A percentile compares a stretch with the other conserved stretches of the same genome.
Conservation (phyloP, 495 filamentous ascomycete species). For the Ascobolus immersus region DNA sequence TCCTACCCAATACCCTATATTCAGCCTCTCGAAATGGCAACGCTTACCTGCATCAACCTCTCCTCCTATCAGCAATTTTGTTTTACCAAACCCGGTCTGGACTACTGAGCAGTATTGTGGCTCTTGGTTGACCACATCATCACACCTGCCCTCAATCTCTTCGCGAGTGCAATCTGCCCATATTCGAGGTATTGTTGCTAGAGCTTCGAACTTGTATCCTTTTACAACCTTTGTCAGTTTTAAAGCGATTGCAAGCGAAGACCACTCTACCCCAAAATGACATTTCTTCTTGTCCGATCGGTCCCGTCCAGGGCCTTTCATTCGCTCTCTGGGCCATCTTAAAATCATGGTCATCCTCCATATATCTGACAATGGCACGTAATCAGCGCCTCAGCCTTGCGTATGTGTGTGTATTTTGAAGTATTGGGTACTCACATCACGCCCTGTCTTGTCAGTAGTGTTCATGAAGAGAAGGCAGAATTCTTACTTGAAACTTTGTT, state of each 20-base stretch:
- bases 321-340: slow-evolving; percentile 31
- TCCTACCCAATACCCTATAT: slow-evolving; percentile 1
- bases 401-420: too few species aligned
- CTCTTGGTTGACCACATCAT: slow-evolving; percentile 53
- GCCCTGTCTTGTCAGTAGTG: too few species aligned
- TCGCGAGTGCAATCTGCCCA: slow-evolving; percentile 47
- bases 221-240: too few species aligned
- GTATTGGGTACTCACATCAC: slow-evolving; percentile 3
- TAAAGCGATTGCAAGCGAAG: too few species aligned
- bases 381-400: too few species aligned
- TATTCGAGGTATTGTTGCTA: slow-evolving; percentile 43
- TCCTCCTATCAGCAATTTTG: slow-evolving; percentile 54
- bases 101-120: slow-evolving; percentile 89
- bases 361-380: too few species aligned
- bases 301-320: too few species aligned
- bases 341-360: slow-evolving; percentile 65
- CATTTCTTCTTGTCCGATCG: slow-evolving; percentile 25
- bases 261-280: slow-evolving; percentile 30
- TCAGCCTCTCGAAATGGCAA: not conserved
- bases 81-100: slow-evolving; percentile 53
- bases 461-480: not conserved
- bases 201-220: slow-evolving; percentile 93
- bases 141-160: slow-evolving; percentile 49
- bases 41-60: slow-evolving; percentile 71
- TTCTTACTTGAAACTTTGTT: slow-evolving; percentile 52